Percentiles rank a stretch among this genome's conserved stretches.
phyloP scores from a whole-genome alignment of 495 filamentous ascomycete species.

The Annulohypoxylon nitens region DNA sequence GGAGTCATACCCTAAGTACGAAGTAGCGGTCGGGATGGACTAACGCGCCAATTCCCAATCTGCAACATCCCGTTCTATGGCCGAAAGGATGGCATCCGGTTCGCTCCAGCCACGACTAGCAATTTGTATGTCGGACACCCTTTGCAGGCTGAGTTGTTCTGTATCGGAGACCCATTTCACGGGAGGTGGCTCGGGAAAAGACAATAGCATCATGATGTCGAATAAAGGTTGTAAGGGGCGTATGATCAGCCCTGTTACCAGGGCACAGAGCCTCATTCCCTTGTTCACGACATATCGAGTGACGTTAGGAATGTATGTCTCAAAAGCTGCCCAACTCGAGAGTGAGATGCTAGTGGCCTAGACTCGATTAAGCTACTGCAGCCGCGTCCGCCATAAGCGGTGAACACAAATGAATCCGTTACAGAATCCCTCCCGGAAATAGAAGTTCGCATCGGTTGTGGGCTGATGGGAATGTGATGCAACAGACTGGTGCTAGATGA shows the following conservation, averaged over 20 bases:
- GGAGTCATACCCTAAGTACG: background rate
- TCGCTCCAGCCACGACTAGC: background rate
- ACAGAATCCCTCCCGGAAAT: conserved; percentile 1
- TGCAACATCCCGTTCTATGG: conserved; percentile 6
- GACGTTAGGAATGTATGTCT: conserved; percentile 1
- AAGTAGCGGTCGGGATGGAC: conserved; percentile 7
- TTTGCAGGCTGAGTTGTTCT: conserved; percentile 12
- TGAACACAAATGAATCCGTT: conserved; percentile 14
- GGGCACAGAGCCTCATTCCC: conserved; percentile 19
- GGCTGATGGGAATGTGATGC: background rate
- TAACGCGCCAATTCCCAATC: background rate
- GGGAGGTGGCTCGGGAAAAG: background rate
- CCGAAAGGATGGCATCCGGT: background rate
- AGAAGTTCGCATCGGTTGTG: background rate
- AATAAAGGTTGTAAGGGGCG: background rate
- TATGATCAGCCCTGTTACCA: background rate
- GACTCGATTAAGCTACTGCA: background rate
- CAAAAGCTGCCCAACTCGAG: background rate
- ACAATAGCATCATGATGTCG: background rate
- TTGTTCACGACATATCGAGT: background rate
- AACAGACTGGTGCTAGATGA: background rate
- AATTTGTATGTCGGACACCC: background rate
- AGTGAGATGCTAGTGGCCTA: background rate
- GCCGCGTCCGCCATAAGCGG: conserved; percentile 16
- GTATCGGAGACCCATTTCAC: conserved; percentile 4